Evolutionary conservation across 2,329 filamentous ascomycete genomes (phyloP).

Genomic region (Thielaviopsis punctulata): DNA sequence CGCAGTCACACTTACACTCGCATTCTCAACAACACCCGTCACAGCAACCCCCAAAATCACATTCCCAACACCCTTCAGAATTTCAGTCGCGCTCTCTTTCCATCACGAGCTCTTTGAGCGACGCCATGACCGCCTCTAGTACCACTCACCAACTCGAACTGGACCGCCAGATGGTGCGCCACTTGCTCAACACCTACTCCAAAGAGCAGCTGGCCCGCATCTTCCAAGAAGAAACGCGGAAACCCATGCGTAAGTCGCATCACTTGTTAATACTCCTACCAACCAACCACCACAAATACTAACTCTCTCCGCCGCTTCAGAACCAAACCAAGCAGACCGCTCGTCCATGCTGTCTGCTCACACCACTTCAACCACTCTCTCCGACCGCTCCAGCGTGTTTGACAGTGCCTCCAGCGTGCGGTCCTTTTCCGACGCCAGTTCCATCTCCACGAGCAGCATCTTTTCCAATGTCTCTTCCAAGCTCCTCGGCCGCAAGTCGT

Average conservation of each 20-base stretch:
- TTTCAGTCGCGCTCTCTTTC: background rate
- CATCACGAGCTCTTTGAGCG: background rate
- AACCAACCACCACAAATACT: conserved; percentile 19
- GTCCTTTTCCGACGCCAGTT: conserved; percentile 24
- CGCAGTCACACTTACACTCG: no score
- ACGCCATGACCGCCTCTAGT: background rate
- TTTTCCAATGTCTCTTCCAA: conserved; percentile 25
- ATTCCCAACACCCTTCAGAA: background rate
- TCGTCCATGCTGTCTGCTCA: conserved; percentile 21
- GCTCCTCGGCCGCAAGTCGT: conserved; percentile 18
- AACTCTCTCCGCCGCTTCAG: conserved; percentile 7
- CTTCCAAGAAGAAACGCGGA: conserved; percentile 13
- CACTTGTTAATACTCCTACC: conserved; percentile 17
- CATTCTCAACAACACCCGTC: no score
- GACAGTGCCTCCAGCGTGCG: conserved; percentile 20
- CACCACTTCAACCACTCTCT: conserved; percentile 20
- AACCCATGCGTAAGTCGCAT: conserved; percentile 3
- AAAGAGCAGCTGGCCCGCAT: conserved; percentile 13
- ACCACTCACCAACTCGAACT: conserved; percentile 5
- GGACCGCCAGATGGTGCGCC: conserved; percentile 15
- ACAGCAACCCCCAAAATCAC: background rate
- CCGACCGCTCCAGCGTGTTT: conserved; percentile 22
- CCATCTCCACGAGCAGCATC: conserved; percentile 22
- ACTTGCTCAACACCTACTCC: conserved; percentile 14
- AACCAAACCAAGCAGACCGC: conserved; percentile 17